Conservation (phyloP, 306 rosid species). For the Trifolium dubium region DNA sequence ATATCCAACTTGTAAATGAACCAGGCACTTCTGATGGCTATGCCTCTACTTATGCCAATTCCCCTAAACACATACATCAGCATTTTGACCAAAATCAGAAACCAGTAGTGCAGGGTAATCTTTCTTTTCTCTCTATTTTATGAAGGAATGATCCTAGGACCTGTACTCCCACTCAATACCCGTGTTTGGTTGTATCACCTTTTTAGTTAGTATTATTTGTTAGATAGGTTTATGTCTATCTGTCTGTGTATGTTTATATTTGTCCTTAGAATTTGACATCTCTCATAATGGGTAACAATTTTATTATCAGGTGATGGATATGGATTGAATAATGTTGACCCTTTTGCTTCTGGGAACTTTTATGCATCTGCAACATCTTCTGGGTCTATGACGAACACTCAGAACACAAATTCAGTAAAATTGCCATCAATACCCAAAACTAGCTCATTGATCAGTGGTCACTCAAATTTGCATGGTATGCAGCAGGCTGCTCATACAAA, state of each 20-base stretch:
- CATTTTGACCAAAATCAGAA: constrained; percentile 72
- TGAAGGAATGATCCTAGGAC: not conserved
- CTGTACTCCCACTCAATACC: not conserved
- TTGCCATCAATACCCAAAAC: constrained; percentile 67
- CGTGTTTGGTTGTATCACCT: not conserved
- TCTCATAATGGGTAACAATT: constrained; percentile 38
- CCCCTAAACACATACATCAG: constrained; percentile 74
- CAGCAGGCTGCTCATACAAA: constrained; percentile 70
- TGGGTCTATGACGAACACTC: constrained; percentile 79
- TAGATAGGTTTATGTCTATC: not conserved
- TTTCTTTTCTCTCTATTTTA: constrained; percentile 31
- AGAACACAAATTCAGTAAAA: constrained; percentile 64
- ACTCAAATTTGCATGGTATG: constrained; percentile 64
- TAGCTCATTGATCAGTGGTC: constrained; percentile 62
- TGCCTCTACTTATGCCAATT: constrained; percentile 55
- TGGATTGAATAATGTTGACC: constrained; percentile 67
- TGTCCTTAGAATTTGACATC: constrained; percentile 37
- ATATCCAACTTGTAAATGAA: constrained; percentile 63
- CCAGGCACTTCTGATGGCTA: constrained; percentile 71
- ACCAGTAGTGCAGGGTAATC: constrained; percentile 68
- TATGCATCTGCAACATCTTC: constrained; percentile 65
- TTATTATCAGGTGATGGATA: constrained; percentile 80
- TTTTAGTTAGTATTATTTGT: constrained; percentile 27
- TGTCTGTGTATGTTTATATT: constrained; percentile 29
- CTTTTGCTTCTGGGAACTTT: constrained; percentile 74